Percentiles rank a stretch among this genome's conserved stretches.
These are phyloP conservation scores for Claviceps sp. DNA, from an alignment of 2,329 filamentous ascomycete species.

Conservation along the genomic window DNA sequence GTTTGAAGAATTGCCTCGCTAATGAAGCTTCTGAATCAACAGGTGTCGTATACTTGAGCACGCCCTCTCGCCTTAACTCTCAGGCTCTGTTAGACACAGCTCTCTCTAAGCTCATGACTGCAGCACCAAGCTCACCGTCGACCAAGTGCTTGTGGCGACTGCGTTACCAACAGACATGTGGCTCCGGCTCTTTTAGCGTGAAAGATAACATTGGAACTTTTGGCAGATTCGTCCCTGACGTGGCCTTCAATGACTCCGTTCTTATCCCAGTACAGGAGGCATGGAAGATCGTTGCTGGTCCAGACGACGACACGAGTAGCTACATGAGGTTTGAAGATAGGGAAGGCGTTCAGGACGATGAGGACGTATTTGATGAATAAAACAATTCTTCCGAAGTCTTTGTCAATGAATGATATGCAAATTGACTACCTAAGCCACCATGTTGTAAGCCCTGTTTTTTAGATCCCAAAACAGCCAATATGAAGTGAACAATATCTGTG, in stretches of 20 bases:
- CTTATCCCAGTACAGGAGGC: constrained; percentile 53
- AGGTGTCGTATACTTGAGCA: constrained; percentile 25
- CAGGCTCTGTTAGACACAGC: constrained; percentile 25
- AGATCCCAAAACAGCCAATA: no score
- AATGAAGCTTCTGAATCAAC: constrained; percentile 10
- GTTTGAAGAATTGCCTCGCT: constrained; percentile 14
- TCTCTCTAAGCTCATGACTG: constrained; percentile 26
- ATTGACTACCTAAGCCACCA: no score
- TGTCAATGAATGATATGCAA: no score
- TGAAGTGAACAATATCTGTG: no score
- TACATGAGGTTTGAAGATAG: constrained; percentile 75
- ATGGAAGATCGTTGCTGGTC: constrained; percentile 53
- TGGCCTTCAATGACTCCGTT: constrained; percentile 60
- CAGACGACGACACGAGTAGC: constrained; percentile 27
- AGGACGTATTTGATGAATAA: constrained; percentile 22
- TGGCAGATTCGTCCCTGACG: constrained; percentile 44
- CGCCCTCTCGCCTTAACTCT: constrained; percentile 20
- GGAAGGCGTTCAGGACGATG: constrained; percentile 46
- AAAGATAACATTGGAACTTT: constrained; percentile 40
- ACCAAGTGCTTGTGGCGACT: constrained; percentile 34
- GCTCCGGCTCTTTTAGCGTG: constrained; percentile 13
- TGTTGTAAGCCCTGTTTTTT: no score
- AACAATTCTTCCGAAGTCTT: no score
- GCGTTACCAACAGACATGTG: constrained; percentile 38
- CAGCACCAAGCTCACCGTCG: constrained; percentile 15